Base-by-base conservation (phyloP, 305 asterid species). In the Fraxinus paxiana region DNA sequence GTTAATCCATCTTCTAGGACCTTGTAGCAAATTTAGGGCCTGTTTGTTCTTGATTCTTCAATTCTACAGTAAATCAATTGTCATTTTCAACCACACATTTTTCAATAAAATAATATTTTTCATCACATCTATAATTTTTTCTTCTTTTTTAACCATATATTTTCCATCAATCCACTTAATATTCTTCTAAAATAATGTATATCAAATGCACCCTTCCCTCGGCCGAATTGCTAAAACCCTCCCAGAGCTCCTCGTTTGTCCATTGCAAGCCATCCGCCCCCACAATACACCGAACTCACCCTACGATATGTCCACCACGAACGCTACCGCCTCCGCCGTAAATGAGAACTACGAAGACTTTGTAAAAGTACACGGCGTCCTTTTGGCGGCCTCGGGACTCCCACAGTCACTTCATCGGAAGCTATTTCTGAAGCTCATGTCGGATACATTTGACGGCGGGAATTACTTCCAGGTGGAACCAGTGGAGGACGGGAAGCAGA, bases 361-460 rank as follows among this genome's bases (percentile, higher is more conserved):
- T 87, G 87, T 92, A 26, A 87, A 82, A 86, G 93, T 89, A 41
- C 98, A 96, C 76, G 93, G 91, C 77, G 83, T 96, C 63, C 90
- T 96, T 70, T 88, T 96, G 17, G 92, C 92, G 34, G 93, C 97
- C 5, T 90, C 98, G 20, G 99, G 99, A 20, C 89, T 94, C 15
- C 97, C 99, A 0, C 90, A 70, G 80, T 79, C 91, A 61, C 91
- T 96, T 77, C 90, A 94, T 84, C 88, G 87, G 28, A 85, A 85
- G 82, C 97, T 96, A 81, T 96, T 87, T 85, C 90, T 91, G 84
- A 96, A 94, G 90, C 97, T 94, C 79, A 46, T 87, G 75, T 83
- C 89, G 10, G 98, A 94, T 78, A 83, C 90, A 71, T 91, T 96
- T 84, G 99, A 96, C 86, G 98, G 97, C 89, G 98, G 99, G 34